Base-by-base conservation (phyloP, 305 asterid species). In the Ajuga reptans region DNA sequence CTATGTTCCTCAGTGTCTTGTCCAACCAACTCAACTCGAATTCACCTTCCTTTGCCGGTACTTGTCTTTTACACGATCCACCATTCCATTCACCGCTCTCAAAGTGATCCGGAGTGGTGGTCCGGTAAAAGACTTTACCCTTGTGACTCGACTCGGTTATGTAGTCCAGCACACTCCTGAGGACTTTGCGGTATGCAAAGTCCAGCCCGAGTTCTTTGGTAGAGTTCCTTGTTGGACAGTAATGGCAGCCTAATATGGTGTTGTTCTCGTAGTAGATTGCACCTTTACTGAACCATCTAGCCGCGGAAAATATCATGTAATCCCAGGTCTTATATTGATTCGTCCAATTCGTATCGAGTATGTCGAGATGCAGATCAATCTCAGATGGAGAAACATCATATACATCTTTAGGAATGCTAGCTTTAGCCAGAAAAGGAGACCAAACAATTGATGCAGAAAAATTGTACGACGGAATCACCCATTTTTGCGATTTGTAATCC, bases 351-450 rank as follows among this genome's bases (percentile, higher is more conserved):
- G 61, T 62, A 50, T 90, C 97, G n/a, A 92, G 95, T 62, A 36
- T 60, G 81, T 92, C 97, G 7, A 92, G 86, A 31, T 92, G 91
- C 17, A 88, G 82, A 4, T 90, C 85, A 5, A 86, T 75, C 45
- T 88, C 97, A 9, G 92, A 77, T 4, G 87, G 72, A 5, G 91
- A 81, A n/a, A 77, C 79, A 0, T 87, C 90, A 21, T 84, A 75
- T 2, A 57, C 31, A 66, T 90, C 88, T 73, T 83, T 86, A 1
- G 81, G 84, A 37, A 86, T 92, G 39, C 71, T 72, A 0, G 97
- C 89, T 69, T 91, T 51, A 0, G 91, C 95, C 2, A 93, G 86
- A 73, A 87, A 87, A 16, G 99, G 97, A 36, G 97, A 87, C 99
- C 99, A 93, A 36, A 91, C 73, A 9, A 79, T 80, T 2, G 92